Evolutionary conservation across 352 stramenopile species (phyloP), one percentile per base, ranked within the genome.

Genomic region (Pseudoperonospora humuli): DNA sequence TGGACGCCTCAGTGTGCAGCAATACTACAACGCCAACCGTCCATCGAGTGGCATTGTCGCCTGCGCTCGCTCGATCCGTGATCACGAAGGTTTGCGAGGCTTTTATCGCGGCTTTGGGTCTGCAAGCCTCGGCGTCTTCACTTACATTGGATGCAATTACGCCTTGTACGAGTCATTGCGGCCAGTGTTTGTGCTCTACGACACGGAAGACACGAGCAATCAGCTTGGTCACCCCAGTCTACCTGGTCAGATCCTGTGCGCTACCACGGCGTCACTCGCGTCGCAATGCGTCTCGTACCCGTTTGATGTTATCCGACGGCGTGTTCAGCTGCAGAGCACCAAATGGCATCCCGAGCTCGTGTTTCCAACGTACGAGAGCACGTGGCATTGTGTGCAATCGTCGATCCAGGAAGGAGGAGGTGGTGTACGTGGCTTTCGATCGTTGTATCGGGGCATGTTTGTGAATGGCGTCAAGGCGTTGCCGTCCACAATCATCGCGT

Each of bases 71-170:
- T 69, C 57, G 14, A 86, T 88, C 27, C 27, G 44, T 7, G 41
- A 68, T 20, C 59, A 61, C 15, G 76, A 86, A 32, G 70, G 74
- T 3, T 15, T 74, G 9, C 33, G 64, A 5, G 67, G 70, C n/a
- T 82, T 93, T 28, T 93, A 91, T 42, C 68, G 69, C 11, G 81
- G 81, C 15, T 91, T 90, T 57, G 56, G 47, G 2, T 64, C 75
- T 6, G 70, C 76, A 20, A 89, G 64, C 46, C 51, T 91, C 29
- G 81, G 81, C 4, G 71, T 86, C 7, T 87, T 86, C 45, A 67
- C 65, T 25, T 93, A 90, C 65, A 90, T 91, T 29, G 81, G 81
- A 26, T 80, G 76, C 50, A 91, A 89, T 53, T 83, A 86, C 52
- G 64, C 79, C 10, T 74, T 91, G 10, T 93, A 93, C 53, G 81